Evolutionary conservation across 805 yeast species (phyloP).

Genomic region (Kodamaea sagamina): DNA sequence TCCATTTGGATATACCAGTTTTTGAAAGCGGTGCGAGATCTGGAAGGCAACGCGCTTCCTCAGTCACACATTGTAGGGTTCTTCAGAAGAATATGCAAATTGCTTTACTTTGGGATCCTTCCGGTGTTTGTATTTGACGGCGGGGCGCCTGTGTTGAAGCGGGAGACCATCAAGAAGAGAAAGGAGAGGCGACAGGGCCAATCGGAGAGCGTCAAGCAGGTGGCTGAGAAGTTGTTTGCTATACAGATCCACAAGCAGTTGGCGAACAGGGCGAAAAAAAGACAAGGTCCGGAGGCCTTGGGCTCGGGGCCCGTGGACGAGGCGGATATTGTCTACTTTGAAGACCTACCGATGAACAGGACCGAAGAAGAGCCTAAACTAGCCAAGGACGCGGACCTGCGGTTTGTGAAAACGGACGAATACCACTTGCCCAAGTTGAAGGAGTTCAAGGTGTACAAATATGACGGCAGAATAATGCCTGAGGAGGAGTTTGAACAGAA

Average conservation of each 20-base stretch:
- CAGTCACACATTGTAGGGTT: conserved; percentile 95
- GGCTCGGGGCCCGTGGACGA: not conserved
- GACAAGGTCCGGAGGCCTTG: not conserved
- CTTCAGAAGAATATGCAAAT: conserved; percentile 87
- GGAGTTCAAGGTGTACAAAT: conserved; percentile 50
- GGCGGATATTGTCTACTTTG: conserved; percentile 20
- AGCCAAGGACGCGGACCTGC: not conserved
- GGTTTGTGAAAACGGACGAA: conserved; percentile 68
- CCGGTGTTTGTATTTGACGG: conserved; percentile 97
- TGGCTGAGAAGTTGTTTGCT: conserved; percentile 81
- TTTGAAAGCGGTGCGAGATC: conserved; percentile 88
- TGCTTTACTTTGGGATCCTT: conserved; percentile 79
- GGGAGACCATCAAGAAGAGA: conserved; percentile 73
- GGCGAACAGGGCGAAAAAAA: conserved; percentile 21
- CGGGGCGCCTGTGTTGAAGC: conserved; percentile 83
- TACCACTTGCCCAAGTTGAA: conserved; percentile 78
- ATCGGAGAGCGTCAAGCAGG: conserved; percentile 63
- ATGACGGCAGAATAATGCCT: conserved; percentile 74
- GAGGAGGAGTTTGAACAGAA: conserved; percentile 69
- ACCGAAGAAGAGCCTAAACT: not conserved
- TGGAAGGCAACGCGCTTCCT: conserved; percentile 72
- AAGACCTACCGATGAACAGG: conserved; percentile 26
- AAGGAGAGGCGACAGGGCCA: conserved; percentile 74
- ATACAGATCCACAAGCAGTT: conserved; percentile 68
- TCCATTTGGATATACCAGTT: conserved; percentile 99